Conservation (phyloP, 1,139 yeast species). For the Geotrichum fermentans region DNA sequence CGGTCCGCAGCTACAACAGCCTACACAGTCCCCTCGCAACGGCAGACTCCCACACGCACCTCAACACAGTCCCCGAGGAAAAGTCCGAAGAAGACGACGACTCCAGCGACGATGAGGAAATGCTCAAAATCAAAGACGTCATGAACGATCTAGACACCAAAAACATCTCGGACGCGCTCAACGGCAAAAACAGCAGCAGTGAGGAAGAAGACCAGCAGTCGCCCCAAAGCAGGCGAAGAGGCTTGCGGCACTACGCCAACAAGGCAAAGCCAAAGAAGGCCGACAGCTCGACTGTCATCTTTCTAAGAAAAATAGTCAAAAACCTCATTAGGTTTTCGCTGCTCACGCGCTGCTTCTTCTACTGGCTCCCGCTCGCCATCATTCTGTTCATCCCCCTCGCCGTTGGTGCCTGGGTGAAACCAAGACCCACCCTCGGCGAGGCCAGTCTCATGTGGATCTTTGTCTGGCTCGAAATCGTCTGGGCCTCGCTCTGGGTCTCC, state of each 20-base stretch:
- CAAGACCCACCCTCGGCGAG: conserved; percentile 35
- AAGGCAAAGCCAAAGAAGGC: conserved; percentile 5
- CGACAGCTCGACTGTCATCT: conserved; percentile 21
- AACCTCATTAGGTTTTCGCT: conserved; percentile 32
- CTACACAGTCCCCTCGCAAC: neutral
- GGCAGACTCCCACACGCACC: conserved; percentile 12
- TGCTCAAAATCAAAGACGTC: conserved; percentile 34
- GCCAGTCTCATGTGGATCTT: conserved; percentile 40
- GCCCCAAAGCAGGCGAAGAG: conserved; percentile 13
- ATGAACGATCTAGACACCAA: conserved; percentile 27
- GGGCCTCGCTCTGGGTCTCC: conserved; percentile 40
- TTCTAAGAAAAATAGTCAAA: conserved; percentile 30
- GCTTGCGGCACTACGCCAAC: conserved; percentile 16
- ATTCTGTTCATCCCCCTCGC: conserved; percentile 41
- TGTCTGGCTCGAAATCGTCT: conserved; percentile 42
- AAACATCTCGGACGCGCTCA: conserved; percentile 18
- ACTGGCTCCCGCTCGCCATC: conserved; percentile 40
- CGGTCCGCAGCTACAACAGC: neutral
- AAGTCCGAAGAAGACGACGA: conserved; percentile 12
- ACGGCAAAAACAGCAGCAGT: conserved; percentile 14
- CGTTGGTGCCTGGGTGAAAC: conserved; percentile 39
- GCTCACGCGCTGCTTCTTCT: conserved; percentile 36
- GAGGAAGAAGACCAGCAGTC: conserved; percentile 18
- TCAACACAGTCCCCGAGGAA: conserved; percentile 16
- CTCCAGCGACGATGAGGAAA: conserved; percentile 29